These are phyloP conservation scores for Posidonia oceanica DNA, from an alignment of 116 monocot genomes.

Conservation along the genomic window DNA sequence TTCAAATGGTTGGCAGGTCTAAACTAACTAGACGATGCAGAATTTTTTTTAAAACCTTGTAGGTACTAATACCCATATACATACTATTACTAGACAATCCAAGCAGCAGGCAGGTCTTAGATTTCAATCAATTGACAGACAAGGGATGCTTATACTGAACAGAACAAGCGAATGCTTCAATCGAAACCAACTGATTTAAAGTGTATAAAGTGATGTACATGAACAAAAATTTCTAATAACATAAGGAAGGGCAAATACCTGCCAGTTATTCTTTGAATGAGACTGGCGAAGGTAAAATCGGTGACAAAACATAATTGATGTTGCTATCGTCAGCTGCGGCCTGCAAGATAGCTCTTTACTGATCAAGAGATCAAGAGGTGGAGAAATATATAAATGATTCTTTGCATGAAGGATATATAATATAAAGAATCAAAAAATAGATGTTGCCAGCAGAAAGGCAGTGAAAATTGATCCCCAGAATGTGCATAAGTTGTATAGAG, in stretches of 20 bases:
- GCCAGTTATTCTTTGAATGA: conserved; percentile 52
- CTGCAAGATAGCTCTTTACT: conserved; percentile 14
- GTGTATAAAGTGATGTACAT: not conserved
- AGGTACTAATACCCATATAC: too few species aligned
- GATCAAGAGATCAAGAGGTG: not conserved
- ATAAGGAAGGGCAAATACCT: conserved; percentile 16
- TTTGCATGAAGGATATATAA: not conserved
- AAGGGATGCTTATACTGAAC: too few species aligned
- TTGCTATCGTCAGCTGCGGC: conserved; percentile 38
- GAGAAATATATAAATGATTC: not conserved
- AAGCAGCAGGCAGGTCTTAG: too few species aligned
- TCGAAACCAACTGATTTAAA: not conserved
- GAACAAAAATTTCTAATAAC: not conserved
- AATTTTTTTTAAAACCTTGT: too few species aligned
- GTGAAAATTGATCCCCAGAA: too few species aligned
- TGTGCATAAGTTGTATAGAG: too few species aligned
- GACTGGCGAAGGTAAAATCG: conserved; percentile 54
- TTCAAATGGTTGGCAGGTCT: too few species aligned
- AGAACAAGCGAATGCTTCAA: not conserved
- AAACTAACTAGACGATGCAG: too few species aligned
- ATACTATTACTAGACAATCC: too few species aligned
- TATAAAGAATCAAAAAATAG: not conserved
- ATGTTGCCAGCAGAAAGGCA: too few species aligned
- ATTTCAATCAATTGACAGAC: too few species aligned
- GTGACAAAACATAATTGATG: conserved; percentile 53